Evolutionary conservation across 2,329 filamentous ascomycete genomes (phyloP).

Genomic region (Aspergillus calidoustus): DNA sequence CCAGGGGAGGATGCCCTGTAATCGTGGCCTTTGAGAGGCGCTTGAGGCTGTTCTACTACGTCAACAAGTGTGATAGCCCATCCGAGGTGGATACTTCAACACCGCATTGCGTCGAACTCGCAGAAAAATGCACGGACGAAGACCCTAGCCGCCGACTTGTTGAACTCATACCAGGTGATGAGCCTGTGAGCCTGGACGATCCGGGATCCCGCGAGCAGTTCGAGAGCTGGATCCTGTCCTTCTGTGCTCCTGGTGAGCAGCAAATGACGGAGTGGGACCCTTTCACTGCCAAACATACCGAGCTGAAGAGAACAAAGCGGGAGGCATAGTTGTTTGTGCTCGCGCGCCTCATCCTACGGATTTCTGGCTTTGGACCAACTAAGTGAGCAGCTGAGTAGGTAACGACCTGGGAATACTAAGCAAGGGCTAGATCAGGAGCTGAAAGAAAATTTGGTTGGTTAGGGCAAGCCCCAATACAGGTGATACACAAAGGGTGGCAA

Average conservation of each 20-base stretch:
- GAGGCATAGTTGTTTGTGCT: neutral
- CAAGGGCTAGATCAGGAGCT: no score
- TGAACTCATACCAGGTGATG: constrained; percentile 18
- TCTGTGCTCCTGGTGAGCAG: constrained; percentile 1
- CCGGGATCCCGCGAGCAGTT: constrained; percentile 13
- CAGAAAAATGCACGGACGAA: constrained; percentile 14
- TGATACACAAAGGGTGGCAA: no score
- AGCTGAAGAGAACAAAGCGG: neutral
- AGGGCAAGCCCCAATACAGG: no score
- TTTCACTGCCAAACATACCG: neutral
- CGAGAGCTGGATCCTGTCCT: constrained; percentile 17
- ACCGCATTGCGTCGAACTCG: constrained; percentile 10
- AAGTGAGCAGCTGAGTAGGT: no score
- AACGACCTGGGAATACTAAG: no score
- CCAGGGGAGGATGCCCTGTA: constrained; percentile 11
- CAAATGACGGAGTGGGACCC: neutral
- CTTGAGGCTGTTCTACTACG: constrained; percentile 25
- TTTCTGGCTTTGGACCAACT: no score
- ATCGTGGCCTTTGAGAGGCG: constrained; percentile 22
- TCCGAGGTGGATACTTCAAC: neutral
- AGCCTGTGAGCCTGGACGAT: constrained; percentile 17
- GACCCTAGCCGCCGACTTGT: constrained; percentile 21
- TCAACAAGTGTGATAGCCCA: constrained; percentile 7
- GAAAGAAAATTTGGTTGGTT: no score
- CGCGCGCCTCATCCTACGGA: no score